Conservation (phyloP, 345 rosid genomes). For the Brassica cretica region DNA sequence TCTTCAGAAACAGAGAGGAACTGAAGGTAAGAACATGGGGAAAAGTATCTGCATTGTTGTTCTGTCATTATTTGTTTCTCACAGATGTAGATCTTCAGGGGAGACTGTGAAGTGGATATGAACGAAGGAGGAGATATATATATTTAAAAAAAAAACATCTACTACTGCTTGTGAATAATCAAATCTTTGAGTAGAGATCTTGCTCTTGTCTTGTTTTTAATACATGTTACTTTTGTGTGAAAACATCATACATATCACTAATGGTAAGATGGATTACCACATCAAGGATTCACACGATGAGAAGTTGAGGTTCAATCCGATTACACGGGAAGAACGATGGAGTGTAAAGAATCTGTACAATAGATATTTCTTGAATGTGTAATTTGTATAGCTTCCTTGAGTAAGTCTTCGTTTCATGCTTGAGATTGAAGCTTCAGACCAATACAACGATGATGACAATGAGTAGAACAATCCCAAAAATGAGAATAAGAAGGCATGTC, state of each 20-base stretch:
- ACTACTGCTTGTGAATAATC: constrained; percentile 21
- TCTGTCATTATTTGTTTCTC: constrained; percentile 15
- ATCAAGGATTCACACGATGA: constrained; percentile 13
- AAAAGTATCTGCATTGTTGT: constrained; percentile 1
- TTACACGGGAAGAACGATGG: neutral
- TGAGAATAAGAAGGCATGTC: constrained; percentile 66
- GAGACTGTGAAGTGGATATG: neutral
- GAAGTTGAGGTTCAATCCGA: neutral
- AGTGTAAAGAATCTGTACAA: constrained; percentile 39
- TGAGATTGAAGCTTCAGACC: constrained; percentile 38
- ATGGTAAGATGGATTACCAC: constrained; percentile 1
- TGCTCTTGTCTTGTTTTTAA: neutral
- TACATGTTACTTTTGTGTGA: neutral
- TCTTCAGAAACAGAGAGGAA: constrained; percentile 45
- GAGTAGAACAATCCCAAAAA: constrained; percentile 64
- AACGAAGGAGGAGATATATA: neutral
- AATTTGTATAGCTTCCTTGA: constrained; percentile 1
- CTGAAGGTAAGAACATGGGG: constrained; percentile 35
- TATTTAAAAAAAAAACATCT: neutral
- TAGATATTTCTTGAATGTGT: constrained; percentile 18
- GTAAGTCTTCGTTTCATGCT: neutral
- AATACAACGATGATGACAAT: constrained; percentile 57
- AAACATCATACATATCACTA: neutral
- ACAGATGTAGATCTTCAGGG: constrained; percentile 14
- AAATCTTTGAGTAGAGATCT: neutral